Conservation (phyloP, 2,329 filamentous ascomycete genomes). For the Ophioceras dolichostomum region DNA sequence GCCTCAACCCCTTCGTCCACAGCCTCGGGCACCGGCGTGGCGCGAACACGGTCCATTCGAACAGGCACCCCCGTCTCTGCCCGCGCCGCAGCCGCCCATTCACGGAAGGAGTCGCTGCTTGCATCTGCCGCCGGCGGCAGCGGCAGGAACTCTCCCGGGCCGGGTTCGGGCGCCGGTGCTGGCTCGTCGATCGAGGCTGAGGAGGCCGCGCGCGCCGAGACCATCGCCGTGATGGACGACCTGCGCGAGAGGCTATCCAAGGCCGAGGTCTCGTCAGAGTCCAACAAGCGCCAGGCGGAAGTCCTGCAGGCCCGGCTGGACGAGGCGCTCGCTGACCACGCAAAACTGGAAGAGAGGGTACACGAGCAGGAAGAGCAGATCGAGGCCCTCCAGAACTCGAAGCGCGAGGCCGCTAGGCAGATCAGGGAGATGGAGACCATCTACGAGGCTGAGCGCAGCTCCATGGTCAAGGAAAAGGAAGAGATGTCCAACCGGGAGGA, state of each 20-base stretch:
- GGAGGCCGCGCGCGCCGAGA: slow-evolving; percentile 67
- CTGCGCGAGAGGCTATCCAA: slow-evolving; percentile 71
- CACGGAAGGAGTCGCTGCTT: slow-evolving; percentile 37
- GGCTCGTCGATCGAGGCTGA: slow-evolving; percentile 33
- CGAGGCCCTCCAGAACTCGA: slow-evolving; percentile 71
- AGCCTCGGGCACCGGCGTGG: slow-evolving; percentile 25
- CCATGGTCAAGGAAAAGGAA: slow-evolving; percentile 85
- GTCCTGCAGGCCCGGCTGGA: slow-evolving; percentile 78
- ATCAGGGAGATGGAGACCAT: slow-evolving; percentile 86
- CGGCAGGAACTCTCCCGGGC: slow-evolving; percentile 9
- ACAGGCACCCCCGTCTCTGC: slow-evolving; percentile 57
- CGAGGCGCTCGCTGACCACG: slow-evolving; percentile 72
- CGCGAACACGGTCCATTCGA: slow-evolving; percentile 54
- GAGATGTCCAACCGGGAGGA: slow-evolving; percentile 75
- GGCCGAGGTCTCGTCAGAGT: slow-evolving; percentile 65
- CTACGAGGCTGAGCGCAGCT: slow-evolving; percentile 80
- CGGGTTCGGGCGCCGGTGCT: slow-evolving; percentile 19
- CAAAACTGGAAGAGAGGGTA: slow-evolving; percentile 72
- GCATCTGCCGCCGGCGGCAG: slow-evolving; percentile 15
- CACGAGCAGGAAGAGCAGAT: slow-evolving; percentile 80
- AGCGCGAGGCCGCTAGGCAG: slow-evolving; percentile 70
- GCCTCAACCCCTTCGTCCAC: slow-evolving; percentile 37
- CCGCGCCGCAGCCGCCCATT: slow-evolving; percentile 53
- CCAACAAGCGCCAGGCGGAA: slow-evolving; percentile 72
- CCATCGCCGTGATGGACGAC: slow-evolving; percentile 68